A percentile compares a stretch with the other conserved stretches of the same genome.
Evolutionary conservation across 2,329 filamentous ascomycete species (phyloP).

Genomic region (Leptographium flavum): DNA sequence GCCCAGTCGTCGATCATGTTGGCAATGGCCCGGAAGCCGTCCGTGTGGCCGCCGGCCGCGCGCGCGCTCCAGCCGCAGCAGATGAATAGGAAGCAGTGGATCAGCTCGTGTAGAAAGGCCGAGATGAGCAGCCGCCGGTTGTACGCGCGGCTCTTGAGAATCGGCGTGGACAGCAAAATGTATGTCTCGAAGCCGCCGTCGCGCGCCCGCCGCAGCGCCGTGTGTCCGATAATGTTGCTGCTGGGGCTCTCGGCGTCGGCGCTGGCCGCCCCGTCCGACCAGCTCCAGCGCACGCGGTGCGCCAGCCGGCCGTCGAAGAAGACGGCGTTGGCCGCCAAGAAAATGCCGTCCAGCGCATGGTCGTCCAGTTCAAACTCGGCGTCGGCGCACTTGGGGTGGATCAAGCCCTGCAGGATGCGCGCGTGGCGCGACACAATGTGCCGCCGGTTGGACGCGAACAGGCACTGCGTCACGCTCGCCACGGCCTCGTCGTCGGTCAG

Average conservation of each 20-base stretch:
- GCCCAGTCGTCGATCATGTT: conserved; percentile 47
- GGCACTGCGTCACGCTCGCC: conserved; percentile 30
- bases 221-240: conserved; percentile 46
- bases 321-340: conserved; percentile 45
- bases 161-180: conserved; percentile 45
- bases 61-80: conserved; percentile 43
- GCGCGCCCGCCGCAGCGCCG: conserved; percentile 36
- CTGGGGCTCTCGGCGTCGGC: conserved; percentile 37
- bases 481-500: conserved; percentile 33
- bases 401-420: conserved; percentile 42
- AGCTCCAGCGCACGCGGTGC: conserved; percentile 47
- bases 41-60: conserved; percentile 42
- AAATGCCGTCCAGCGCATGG: conserved; percentile 40
- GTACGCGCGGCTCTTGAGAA: conserved; percentile 40
- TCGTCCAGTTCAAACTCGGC: conserved; percentile 41
- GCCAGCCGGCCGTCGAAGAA: conserved; percentile 45
- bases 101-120: conserved; percentile 52
- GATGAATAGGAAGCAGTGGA: conserved; percentile 53
- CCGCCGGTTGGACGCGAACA: conserved; percentile 28
- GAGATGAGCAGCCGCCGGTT: conserved; percentile 47
- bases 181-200: conserved; percentile 45
- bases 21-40: conserved; percentile 44
- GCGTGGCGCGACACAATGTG: conserved; percentile 36
- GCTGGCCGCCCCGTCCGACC: conserved; percentile 36
- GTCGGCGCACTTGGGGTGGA: conserved; percentile 32